phyloP scores from a whole-genome alignment of 2,329 filamentous ascomycete species.

The Ophiostoma triangulosporum region DNA sequence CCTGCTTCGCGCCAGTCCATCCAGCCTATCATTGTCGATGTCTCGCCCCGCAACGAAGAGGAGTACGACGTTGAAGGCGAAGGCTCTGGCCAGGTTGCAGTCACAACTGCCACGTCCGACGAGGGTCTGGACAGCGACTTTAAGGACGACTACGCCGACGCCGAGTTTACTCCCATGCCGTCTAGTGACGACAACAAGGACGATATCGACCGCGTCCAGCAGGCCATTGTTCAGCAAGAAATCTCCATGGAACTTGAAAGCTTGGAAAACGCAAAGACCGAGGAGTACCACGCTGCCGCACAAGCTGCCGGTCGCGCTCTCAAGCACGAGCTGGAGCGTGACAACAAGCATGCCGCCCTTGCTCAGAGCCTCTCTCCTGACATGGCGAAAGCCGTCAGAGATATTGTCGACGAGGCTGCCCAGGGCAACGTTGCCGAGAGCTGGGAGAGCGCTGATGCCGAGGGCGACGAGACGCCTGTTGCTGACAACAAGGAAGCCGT shows the following conservation, averaged over 20 bases:
- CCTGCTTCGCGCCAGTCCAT: neutral
- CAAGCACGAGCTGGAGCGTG: conserved; percentile 40
- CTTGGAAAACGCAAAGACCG: conserved; percentile 36
- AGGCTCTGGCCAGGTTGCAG: neutral
- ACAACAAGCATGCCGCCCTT: conserved; percentile 37
- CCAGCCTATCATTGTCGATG: neutral
- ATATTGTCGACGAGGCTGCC: conserved; percentile 42
- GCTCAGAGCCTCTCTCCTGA: conserved; percentile 38
- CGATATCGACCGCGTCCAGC: conserved; percentile 34
- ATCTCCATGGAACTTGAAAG: conserved; percentile 36
- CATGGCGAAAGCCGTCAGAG: conserved; percentile 34
- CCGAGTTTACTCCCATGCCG: conserved; percentile 48
- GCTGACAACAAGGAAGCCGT: conserved; percentile 51
- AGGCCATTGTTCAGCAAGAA: conserved; percentile 18
- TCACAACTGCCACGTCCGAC: neutral
- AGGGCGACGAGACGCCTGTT: conserved; percentile 41
- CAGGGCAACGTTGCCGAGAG: conserved; percentile 61
- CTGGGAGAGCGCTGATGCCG: conserved; percentile 75
- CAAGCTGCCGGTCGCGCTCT: conserved; percentile 33
- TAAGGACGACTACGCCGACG: conserved; percentile 47
- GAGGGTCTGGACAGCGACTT: conserved; percentile 4
- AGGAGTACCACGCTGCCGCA: conserved; percentile 38
- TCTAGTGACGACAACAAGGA: conserved; percentile 44
- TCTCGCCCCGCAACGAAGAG: neutral
- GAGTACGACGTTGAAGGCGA: neutral